Evolutionary conservation across 2,329 filamentous ascomycete species (phyloP).

Genomic region (Botryotinia convoluta): DNA sequence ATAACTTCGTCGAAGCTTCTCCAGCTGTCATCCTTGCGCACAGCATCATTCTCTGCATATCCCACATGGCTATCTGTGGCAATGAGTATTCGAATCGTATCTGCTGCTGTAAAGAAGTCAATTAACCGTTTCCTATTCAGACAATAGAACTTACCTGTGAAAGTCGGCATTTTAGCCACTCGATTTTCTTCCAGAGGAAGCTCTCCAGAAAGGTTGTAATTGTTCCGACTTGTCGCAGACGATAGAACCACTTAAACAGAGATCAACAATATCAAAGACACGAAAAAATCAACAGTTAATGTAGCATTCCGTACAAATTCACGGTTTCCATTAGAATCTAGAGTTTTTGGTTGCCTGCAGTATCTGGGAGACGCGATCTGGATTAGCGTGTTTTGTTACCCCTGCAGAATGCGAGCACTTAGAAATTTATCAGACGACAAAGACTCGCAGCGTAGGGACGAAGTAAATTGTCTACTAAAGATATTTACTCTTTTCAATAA

Average conservation of each 20-base stretch:
- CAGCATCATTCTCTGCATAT: slow-evolving; percentile 87
- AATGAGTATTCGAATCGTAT: slow-evolving; percentile 92
- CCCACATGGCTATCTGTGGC: slow-evolving; percentile 98
- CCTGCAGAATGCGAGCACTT: slow-evolving; percentile 23
- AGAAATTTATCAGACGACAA: slow-evolving; percentile 13
- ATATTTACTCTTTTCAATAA: not conserved
- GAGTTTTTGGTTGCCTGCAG: slow-evolving; percentile 13
- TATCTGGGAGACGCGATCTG: slow-evolving; percentile 27
- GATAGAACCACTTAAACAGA: not conserved
- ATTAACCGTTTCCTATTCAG: not conserved
- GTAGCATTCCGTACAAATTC: not conserved
- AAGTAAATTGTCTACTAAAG: not conserved
- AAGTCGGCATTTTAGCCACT: slow-evolving; percentile 31
- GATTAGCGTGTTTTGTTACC: slow-evolving; percentile 25
- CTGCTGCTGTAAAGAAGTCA: slow-evolving; percentile 44
- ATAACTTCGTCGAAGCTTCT: slow-evolving; percentile 94
- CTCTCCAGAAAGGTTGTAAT: not conserved
- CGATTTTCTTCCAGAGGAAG: not conserved
- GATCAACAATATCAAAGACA: not conserved
- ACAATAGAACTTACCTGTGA: slow-evolving; percentile 24
- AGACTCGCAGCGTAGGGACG: not conserved
- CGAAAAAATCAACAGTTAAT: not conserved
- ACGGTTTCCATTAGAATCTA: not conserved
- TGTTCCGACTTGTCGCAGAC: not conserved
- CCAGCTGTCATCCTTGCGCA: slow-evolving; percentile 97